Evolutionary conservation across 225 moss, liverwort and hornwort species (phyloP).

Genomic region (Pseudoscleropodium purum): DNA sequence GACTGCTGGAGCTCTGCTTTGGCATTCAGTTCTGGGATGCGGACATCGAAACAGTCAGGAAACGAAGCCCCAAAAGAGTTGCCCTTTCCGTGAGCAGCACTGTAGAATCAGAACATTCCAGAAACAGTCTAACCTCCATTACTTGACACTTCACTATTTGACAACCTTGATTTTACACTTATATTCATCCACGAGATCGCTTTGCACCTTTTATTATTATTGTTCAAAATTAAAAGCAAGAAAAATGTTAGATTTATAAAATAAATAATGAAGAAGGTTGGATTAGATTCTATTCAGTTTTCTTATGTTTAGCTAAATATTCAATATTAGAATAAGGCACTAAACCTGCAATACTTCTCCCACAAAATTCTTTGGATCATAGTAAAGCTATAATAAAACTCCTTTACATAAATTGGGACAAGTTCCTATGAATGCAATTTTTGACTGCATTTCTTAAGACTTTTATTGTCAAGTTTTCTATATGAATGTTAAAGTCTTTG

Average conservation of each 20-base stretch:
- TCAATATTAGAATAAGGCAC: not conserved
- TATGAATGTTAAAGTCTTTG: not conserved
- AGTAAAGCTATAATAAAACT: not conserved
- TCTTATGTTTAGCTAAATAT: not conserved
- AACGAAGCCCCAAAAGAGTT: not conserved
- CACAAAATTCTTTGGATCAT: fast-evolving
- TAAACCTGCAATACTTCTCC: not conserved
- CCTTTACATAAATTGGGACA: not conserved
- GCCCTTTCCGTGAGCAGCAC: not conserved
- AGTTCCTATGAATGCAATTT: not conserved
- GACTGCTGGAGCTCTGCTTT: not conserved
- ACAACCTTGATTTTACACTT: too few species aligned
- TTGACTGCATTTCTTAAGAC: not conserved
- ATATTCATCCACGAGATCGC: not conserved
- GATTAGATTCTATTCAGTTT: not conserved
- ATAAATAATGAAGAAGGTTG: not conserved
- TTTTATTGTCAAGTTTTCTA: not conserved
- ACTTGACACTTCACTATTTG: not conserved
- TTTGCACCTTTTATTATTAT: not conserved
- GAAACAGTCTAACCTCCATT: not conserved
- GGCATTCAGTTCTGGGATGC: not conserved
- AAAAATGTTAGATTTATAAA: not conserved
- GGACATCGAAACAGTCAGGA: not conserved
- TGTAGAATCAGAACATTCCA: not conserved
- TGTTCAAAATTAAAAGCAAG: too few species aligned